Conservation (phyloP, 192 early-diverging fungal species). For the Backusella psychrophila region DNA sequence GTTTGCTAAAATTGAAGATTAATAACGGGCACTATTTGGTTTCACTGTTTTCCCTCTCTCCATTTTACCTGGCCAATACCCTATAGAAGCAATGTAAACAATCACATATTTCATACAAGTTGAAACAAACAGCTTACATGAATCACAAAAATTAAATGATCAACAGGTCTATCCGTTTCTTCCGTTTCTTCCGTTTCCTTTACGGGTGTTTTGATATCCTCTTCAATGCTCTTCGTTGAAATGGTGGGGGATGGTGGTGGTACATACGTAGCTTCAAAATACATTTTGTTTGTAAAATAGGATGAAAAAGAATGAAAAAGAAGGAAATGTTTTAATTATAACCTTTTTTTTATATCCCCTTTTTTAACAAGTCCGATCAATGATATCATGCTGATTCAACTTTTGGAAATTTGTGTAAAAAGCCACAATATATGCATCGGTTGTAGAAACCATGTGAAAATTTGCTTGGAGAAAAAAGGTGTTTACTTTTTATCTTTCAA, state of each 20-base stretch:
- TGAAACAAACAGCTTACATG: slow-evolving; percentile 20
- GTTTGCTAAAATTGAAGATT: slow-evolving; percentile 30
- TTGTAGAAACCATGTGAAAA: neutral
- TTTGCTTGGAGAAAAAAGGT: neutral
- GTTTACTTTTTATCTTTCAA: too few species aligned
- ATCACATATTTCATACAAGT: too few species aligned
- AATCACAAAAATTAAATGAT: slow-evolving; percentile 40
- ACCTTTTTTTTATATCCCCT: neutral
- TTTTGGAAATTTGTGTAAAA: neutral
- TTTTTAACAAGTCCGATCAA: neutral
- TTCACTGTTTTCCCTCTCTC: neutral
- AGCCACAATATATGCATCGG: neutral
- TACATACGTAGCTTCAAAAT: slow-evolving; percentile 33
- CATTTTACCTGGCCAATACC: slow-evolving; percentile 34
- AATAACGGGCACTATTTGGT: neutral
- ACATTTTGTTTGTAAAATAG: slow-evolving; percentile 15
- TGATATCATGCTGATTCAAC: neutral
- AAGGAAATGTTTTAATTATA: neutral
- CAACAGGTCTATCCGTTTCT: slow-evolving; percentile 19
- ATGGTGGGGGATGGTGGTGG: slow-evolving; percentile 26
- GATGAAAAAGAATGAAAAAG: neutral
- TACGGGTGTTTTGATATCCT: neutral
- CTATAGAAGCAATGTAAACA: slow-evolving; percentile 12
- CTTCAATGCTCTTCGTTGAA: neutral
- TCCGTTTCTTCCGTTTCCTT: slow-evolving; percentile 2